phyloP scores from a whole-genome alignment of 108 stramenopile species.

The Stephanodiscus minutulus region DNA sequence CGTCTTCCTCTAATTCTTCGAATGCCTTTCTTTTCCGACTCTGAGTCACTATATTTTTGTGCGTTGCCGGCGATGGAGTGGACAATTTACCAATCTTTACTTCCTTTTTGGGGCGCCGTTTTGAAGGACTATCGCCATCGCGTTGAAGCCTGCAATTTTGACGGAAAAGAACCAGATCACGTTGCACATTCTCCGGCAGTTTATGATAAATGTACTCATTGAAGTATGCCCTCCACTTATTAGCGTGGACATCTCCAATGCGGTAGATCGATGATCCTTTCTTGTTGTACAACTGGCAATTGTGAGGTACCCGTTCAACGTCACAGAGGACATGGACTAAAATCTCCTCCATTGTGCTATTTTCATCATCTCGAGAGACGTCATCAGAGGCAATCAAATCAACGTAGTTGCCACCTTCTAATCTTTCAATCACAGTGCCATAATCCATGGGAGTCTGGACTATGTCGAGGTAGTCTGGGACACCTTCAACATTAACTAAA shows the following conservation, averaged over 20 bases:
- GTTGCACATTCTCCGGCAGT: constrained; percentile 29
- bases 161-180: constrained; percentile 10
- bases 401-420: constrained; percentile 38
- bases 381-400: constrained; percentile 23
- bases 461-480: constrained; percentile 22
- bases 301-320: constrained; percentile 38
- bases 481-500: constrained; percentile 9
- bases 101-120: constrained; percentile 5
- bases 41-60: neutral
- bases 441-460: constrained; percentile 47
- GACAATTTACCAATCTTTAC: neutral
- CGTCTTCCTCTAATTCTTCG: constrained; percentile 5
- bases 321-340: constrained; percentile 34
- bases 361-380: constrained; percentile 20
- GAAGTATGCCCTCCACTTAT: constrained; percentile 47
- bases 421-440: constrained; percentile 28
- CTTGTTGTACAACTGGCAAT: constrained; percentile 36
- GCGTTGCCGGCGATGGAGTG: neutral
- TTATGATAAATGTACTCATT: constrained; percentile 19
- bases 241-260: constrained; percentile 30
- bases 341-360: constrained; percentile 42
- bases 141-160: constrained; percentile 12
- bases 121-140: neutral
- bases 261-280: constrained; percentile 27
- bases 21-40: neutral